Conservation (phyloP, 2,329 filamentous ascomycete genomes). For the Sporothrix pallida region DNA sequence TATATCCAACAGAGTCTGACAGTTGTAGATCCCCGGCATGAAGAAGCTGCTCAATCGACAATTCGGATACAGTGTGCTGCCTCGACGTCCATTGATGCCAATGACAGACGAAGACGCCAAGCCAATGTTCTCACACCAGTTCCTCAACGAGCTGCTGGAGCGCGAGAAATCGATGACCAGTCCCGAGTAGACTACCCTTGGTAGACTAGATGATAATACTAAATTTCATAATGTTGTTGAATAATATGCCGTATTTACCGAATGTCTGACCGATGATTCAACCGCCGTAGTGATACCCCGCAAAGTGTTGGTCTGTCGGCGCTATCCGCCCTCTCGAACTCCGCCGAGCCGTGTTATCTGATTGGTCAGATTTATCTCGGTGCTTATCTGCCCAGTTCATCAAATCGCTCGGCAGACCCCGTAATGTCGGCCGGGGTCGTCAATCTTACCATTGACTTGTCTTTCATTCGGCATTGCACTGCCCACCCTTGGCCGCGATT, state of each 20-base stretch:
- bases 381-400: neutral
- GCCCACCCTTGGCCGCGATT: no score
- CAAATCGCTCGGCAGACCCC: no score
- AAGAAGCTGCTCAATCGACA: constrained; percentile 38
- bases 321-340: neutral
- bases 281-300: no score
- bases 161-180: constrained; percentile 16
- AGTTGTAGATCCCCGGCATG: constrained; percentile 39
- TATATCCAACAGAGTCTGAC: no score
- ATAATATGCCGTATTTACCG: no score
- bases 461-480: no score
- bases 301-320: no score
- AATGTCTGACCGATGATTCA: no score
- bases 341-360: constrained; percentile 16
- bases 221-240: neutral
- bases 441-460: no score
- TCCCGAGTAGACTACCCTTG: neutral
- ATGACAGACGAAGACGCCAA: constrained; percentile 37
- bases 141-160: constrained; percentile 32
- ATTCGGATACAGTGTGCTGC: constrained; percentile 38
- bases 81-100: constrained; percentile 38
- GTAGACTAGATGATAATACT: no score
- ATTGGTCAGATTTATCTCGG: neutral
- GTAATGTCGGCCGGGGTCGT: no score
- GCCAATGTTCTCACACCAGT: constrained; percentile 31